Conservation (phyloP, 441 rosid genomes). For the Adansonia gregorii region DNA sequence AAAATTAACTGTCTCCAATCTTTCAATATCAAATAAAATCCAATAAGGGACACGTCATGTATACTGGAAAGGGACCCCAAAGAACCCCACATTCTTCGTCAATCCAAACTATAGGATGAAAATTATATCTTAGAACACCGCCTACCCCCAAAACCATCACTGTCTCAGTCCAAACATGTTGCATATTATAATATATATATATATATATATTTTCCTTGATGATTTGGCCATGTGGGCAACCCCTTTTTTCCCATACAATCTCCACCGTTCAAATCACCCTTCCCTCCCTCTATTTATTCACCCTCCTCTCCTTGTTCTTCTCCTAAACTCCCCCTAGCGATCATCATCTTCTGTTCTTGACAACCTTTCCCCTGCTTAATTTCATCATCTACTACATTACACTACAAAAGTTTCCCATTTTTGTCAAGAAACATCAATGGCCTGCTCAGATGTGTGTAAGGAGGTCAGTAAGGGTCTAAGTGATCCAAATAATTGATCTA, state of each 20-base stretch:
- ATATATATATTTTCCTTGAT: not conserved
- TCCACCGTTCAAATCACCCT: conserved; percentile 43
- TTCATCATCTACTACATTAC: not conserved
- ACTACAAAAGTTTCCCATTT: not conserved
- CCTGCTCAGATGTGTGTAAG: too few relatives aligned
- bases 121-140: not conserved
- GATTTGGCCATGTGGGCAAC: conserved; percentile 37
- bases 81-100: not conserved
- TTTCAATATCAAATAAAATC: conserved; percentile 30
- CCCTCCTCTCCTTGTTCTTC: not conserved
- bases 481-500: not conserved
- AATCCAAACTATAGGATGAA: not conserved
- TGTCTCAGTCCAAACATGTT: conserved; percentile 29
- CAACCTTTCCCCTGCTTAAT: conserved; percentile 12
- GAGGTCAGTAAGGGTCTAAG: too few relatives aligned
- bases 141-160: not conserved
- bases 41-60: conserved; percentile 23
- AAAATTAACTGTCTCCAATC: not conserved
- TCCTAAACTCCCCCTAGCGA: conserved; percentile 4
- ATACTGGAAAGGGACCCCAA: conserved; percentile 14
- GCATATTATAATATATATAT: conserved; percentile 7
- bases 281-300: conserved; percentile 45
- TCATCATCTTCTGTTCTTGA: not conserved
- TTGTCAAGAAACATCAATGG: too few relatives aligned
- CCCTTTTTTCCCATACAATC: conserved; percentile 26